Base-by-base conservation (phyloP, 2,329 filamentous ascomycete genomes). In the Colletotrichum theobromicola region DNA sequence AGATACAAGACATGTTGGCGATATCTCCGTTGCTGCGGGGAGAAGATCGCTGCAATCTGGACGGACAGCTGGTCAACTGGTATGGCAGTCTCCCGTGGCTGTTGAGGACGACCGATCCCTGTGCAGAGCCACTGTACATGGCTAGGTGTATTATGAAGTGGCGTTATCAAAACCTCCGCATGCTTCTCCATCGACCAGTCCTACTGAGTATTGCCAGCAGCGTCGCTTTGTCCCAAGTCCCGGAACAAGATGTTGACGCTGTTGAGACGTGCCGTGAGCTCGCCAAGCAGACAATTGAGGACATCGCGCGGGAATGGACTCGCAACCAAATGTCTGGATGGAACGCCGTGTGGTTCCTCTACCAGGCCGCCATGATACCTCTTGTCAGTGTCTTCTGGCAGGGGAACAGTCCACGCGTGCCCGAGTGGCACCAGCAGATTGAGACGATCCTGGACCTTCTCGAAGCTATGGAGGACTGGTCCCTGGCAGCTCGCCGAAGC, bases 281-380 rank as follows among this genome's bases (percentile, higher is more conserved):
- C 2, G 93, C 94, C 10, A 91, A 90, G 75, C 89, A 92, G 76
- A 93, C 93, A 0, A 94, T 96, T 76, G 89, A 92, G 72, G 93
- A 95, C 74, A 94, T 96, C 76, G 89, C 91, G 13, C 86, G 88
- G 26, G 93, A 94, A 76, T 95, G 93, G 85, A 90, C 90, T 60
- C 90, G 91, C 60, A 94, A 94, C 80, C 91, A 95, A 80, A 94
- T 96, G 85, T 91, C 91, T 1, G 94, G 94, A 10, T 96, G 94
- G 94, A 94, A 95, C 81, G 94, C 93, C 0, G 93, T 94, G 4
- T 95, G 94, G 93, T 93, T 95, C 83, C 89, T 94, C 74, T 96
- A 95, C 84, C 94, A 96, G 82, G 93, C 94, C 0, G 91, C 91
- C 76, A 94, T 96, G 92, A 92, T 96, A 10, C 94, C 94, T 0